Conservation (phyloP, 169 alveolate genomes). For the Cryptosporidium andersoni region DNA sequence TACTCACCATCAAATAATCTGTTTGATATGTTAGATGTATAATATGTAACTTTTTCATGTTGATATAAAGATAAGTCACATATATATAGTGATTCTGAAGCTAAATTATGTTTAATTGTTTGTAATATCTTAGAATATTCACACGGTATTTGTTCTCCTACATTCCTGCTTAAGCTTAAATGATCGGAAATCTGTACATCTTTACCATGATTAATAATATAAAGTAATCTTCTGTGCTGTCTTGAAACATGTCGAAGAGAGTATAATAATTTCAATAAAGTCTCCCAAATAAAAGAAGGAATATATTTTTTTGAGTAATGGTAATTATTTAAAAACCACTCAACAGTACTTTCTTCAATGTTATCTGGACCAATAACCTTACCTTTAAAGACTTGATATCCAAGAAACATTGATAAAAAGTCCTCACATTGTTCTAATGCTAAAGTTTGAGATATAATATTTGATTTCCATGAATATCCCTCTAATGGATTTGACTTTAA, state of each 20-base stretch:
- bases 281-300: constrained; percentile 52
- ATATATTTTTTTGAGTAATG: constrained; percentile 1
- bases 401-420: constrained; percentile 11
- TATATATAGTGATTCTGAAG: too few species aligned
- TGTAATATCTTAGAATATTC: too few species aligned
- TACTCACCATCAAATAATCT: too few species aligned
- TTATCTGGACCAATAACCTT: not conserved
- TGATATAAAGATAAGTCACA: too few species aligned
- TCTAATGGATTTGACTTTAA: not conserved
- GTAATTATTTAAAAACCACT: not conserved
- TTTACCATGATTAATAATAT: constrained; percentile 25
- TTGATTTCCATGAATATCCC: not conserved
- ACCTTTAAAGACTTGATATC: not conserved
- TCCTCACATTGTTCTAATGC: constrained; percentile 3
- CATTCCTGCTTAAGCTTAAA: not conserved
- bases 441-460: constrained; percentile 8
- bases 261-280: constrained; percentile 9
- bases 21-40: too few species aligned
- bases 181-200: constrained; percentile 9
- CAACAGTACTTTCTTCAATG: not conserved
- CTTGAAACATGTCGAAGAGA: constrained; percentile 36
- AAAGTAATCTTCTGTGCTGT: constrained; percentile 16
- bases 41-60: too few species aligned
- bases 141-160: too few species aligned
- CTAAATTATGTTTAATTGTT: too few species aligned